Base-by-base conservation (phyloP, 129 eudicot genomes). In the Pulicaria dysenterica region DNA sequence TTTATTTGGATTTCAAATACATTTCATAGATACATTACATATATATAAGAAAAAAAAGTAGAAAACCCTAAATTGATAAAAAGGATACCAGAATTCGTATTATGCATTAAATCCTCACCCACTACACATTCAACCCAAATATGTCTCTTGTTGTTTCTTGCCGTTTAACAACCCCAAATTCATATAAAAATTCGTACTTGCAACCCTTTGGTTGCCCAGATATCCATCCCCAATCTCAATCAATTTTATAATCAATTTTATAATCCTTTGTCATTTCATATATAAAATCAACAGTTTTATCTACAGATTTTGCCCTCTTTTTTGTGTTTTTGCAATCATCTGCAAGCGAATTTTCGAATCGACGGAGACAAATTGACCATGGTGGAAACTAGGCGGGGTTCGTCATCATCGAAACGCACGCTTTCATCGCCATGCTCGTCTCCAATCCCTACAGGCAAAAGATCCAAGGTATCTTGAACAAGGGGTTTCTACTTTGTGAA, bases 311-410 rank as follows among this genome's bases (percentile, higher is more conserved):
- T 65, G 59, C 57, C 77, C 79, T 62, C 69, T 81, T 16, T 67
- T 14, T 80, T 71, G 31, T 24, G 31, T 24, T 37, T 37, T 39
- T 14, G 37, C 62, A 54, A 78, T 73, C 79, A 45, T 42, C 83
- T 34, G 60, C 64, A 56, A 58, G 1, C 65, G 37, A 75, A 64
- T 64, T 73, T 73, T 63, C 55, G 66, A 75, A 70, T 73, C 77
- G 42, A 51, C 19, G 15, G 73, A 64, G 63, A 78, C 40, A 61
- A 51, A 60, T 70, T 64, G 73, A 73, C 75, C 53, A 90, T 90
- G 96, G 96, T 90, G 60, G 94, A 90, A 81, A 90, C 96, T 55
- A 70, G 96, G 59, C 82, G 96, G 53, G 77, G 91, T 49, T 90
- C 96, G 3, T 83, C 96, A 54, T 85, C 94, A 8, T 85, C 94